Conservation (phyloP, 2,329 filamentous ascomycete species). For the Didymella pomorum region DNA sequence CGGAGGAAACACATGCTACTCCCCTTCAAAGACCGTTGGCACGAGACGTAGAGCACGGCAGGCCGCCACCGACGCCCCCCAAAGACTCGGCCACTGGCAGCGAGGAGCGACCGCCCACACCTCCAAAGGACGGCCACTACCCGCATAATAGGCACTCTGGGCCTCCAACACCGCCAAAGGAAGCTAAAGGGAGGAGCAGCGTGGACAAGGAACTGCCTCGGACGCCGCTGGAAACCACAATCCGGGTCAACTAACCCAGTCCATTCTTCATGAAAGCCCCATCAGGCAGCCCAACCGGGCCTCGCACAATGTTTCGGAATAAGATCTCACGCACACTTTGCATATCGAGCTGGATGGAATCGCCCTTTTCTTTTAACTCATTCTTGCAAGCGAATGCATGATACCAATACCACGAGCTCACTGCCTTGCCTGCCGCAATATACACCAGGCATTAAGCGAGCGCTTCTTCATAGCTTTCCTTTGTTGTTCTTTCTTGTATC, state of each 20-base stretch:
- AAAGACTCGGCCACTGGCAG: slow-evolving; percentile 47
- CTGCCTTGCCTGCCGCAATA: neutral
- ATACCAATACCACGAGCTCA: slow-evolving; percentile 18
- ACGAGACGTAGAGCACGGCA: slow-evolving; percentile 40
- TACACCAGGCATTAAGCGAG: neutral
- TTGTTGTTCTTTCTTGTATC: slow-evolving; percentile 12
- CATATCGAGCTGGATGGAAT: slow-evolving; percentile 14
- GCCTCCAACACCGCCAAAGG: slow-evolving; percentile 53
- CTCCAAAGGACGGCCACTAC: slow-evolving; percentile 39
- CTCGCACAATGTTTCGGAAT: slow-evolving; percentile 13
- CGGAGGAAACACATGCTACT: slow-evolving; percentile 28
- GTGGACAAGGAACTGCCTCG: slow-evolving; percentile 48
- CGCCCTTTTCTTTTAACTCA: slow-evolving; percentile 10
- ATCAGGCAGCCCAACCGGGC: neutral
- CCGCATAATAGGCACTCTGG: slow-evolving; percentile 32
- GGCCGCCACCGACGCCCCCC: slow-evolving; percentile 53
- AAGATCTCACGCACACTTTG: slow-evolving; percentile 19
- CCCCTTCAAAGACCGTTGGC: slow-evolving; percentile 30
- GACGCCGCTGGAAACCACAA: slow-evolving; percentile 45
- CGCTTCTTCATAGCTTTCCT: neutral
- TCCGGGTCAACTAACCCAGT: slow-evolving; percentile 40
- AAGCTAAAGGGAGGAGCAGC: slow-evolving; percentile 39
- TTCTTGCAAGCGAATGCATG: slow-evolving; percentile 25
- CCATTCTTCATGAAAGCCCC: neutral
- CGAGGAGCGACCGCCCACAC: slow-evolving; percentile 44